These are phyloP conservation scores for Pseudogymnoascus sp. DNA, from an alignment of 2,329 filamentous ascomycete species.

Conservation along the genomic window DNA sequence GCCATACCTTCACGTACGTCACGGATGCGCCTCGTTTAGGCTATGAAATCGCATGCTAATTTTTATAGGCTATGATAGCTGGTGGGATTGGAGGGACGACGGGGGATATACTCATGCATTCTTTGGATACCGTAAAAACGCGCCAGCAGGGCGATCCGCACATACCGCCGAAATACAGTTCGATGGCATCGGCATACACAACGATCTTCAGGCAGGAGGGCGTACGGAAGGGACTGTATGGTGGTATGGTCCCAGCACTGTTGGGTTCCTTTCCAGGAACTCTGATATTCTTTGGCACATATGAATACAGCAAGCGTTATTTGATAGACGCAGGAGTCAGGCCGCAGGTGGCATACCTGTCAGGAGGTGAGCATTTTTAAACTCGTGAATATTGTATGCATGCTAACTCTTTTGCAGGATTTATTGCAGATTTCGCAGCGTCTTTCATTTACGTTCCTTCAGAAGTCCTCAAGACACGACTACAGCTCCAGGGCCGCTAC, in stretches of 20 bases:
- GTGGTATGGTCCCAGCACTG: slow-evolving; percentile 86
- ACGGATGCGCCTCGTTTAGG: slow-evolving; percentile 11
- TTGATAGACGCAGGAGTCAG: slow-evolving; percentile 79
- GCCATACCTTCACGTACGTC: slow-evolving; percentile 54
- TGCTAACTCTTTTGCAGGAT: slow-evolving; percentile 45
- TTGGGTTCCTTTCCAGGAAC: slow-evolving; percentile 90
- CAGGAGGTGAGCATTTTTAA: slow-evolving; percentile 53
- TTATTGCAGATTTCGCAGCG: slow-evolving; percentile 83
- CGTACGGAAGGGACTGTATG: slow-evolving; percentile 74
- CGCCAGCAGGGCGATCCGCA: slow-evolving; percentile 93
- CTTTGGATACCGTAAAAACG: slow-evolving; percentile 95
- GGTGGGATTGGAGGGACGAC: slow-evolving; percentile 87
- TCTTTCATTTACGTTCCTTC: slow-evolving; percentile 93
- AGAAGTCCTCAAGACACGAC: slow-evolving; percentile 92
- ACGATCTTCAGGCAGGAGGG: slow-evolving; percentile 93
- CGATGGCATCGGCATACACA: slow-evolving; percentile 80
- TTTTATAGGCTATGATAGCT: slow-evolving; percentile 76
- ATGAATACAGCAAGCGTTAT: slow-evolving; percentile 87
- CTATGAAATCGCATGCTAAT: slow-evolving; percentile 18
- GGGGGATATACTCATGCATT: slow-evolving; percentile 98
- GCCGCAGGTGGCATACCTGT: slow-evolving; percentile 75
- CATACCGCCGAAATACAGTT: slow-evolving; percentile 85
- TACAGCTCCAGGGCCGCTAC: slow-evolving; percentile 88
- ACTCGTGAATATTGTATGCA: background rate
- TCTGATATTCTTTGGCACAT: slow-evolving; percentile 89